Evolutionary conservation across 2,329 filamentous ascomycete genomes (phyloP).

Genomic region (Seiridium unicorne): DNA sequence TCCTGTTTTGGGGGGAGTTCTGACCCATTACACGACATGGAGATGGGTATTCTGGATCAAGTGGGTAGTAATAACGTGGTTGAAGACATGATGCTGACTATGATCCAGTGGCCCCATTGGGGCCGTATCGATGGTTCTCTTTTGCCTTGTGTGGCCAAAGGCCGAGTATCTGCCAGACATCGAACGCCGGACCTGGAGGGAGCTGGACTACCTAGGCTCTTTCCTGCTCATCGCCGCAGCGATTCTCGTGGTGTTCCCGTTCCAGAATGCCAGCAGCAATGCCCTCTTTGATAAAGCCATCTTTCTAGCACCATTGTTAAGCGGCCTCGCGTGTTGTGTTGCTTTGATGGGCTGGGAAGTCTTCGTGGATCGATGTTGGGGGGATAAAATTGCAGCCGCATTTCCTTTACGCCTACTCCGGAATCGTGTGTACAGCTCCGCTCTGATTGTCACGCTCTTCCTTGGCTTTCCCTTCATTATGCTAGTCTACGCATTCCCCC

Average conservation of each 20-base stretch:
- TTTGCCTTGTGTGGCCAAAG: slow-evolving; percentile 50
- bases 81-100: slow-evolving; percentile 15
- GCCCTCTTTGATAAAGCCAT: slow-evolving; percentile 38
- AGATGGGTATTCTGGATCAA: slow-evolving; percentile 61
- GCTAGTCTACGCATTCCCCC: slow-evolving; percentile 46
- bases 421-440: slow-evolving; percentile 43
- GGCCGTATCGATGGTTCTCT: slow-evolving; percentile 41
- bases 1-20: slow-evolving; percentile 48
- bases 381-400: slow-evolving; percentile 34
- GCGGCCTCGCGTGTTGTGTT: slow-evolving; percentile 34
- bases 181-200: slow-evolving; percentile 41
- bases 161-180: slow-evolving; percentile 34
- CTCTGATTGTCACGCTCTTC: slow-evolving; percentile 43
- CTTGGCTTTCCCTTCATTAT: slow-evolving; percentile 50
- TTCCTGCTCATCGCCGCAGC: slow-evolving; percentile 52
- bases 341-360: slow-evolving; percentile 39
- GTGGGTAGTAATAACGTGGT: slow-evolving; percentile 29
- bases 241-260: slow-evolving; percentile 55
- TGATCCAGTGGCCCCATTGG: slow-evolving; percentile 49
- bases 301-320: slow-evolving; percentile 40
- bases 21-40: slow-evolving; percentile 50
- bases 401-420: slow-evolving; percentile 48
- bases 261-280: slow-evolving; percentile 48
- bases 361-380: slow-evolving; percentile 27
- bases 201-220: slow-evolving; percentile 53